These are phyloP conservation scores for Acacia crassicarpa DNA, from an alignment of 306 rosid genomes.

Conservation along the genomic window DNA sequence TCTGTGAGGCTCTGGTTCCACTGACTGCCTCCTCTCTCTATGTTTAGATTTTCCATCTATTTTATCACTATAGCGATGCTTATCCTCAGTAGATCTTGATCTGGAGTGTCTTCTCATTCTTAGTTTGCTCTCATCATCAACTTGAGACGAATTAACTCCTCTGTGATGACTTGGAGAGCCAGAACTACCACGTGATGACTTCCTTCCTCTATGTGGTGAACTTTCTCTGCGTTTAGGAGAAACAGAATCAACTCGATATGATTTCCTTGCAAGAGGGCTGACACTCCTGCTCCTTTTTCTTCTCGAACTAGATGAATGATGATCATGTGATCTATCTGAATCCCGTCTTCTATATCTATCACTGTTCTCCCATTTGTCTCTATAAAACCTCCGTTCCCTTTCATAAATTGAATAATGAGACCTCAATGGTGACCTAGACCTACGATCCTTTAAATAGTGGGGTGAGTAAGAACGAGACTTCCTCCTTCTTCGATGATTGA, in stretches of 20 bases:
- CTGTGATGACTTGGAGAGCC: conserved; percentile 63
- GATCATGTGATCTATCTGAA: conserved; percentile 62
- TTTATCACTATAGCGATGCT: conserved; percentile 43
- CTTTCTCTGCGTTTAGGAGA: conserved; percentile 74
- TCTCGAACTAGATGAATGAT: conserved; percentile 52
- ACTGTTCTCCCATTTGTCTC: conserved; percentile 64
- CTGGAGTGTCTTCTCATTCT: conserved; percentile 74
- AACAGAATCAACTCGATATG: conserved; percentile 51
- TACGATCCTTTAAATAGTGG: conserved; percentile 55
- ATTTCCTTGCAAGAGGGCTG: conserved; percentile 67
- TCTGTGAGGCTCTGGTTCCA: conserved; percentile 55
- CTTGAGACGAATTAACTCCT: conserved; percentile 69
- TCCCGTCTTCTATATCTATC: conserved; percentile 76
- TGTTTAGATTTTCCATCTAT: conserved; percentile 61
- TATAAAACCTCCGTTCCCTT: conserved; percentile 56
- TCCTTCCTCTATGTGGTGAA: conserved; percentile 67
- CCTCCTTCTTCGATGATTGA: conserved; percentile 64
- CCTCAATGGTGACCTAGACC: conserved; percentile 86
- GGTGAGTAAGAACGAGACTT: conserved; percentile 92
- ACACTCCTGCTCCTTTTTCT: conserved; percentile 77
- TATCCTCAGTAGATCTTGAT: conserved; percentile 69
- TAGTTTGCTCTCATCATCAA: conserved; percentile 52
- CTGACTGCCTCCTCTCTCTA: conserved; percentile 71
- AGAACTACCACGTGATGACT: conserved; percentile 53
- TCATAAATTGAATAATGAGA: conserved; percentile 57